phyloP scores from a whole-genome alignment of 2,329 filamentous ascomycete species.

The Stagonosporopsis tanaceti region DNA sequence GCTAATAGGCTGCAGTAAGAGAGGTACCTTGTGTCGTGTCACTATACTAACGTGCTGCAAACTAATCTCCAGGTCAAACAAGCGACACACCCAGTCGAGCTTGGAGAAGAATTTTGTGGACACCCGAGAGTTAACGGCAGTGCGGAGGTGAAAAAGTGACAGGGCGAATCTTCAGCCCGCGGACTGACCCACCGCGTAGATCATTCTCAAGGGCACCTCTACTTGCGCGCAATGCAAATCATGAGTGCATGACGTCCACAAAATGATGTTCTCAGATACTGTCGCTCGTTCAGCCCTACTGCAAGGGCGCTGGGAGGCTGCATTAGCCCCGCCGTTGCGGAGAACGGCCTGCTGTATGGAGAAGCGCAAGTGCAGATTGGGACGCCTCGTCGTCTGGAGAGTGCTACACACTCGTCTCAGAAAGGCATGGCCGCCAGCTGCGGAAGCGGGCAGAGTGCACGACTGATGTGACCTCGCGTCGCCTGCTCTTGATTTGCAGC shows the following conservation, averaged over 20 bases:
- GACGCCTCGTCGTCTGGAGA: conserved; percentile 36
- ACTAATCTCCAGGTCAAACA: conserved; percentile 43
- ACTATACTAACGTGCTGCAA: conserved; percentile 41
- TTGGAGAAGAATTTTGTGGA: conserved; percentile 22
- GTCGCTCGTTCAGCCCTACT: conserved; percentile 42
- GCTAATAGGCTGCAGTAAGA: conserved; percentile 34
- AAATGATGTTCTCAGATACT: neutral
- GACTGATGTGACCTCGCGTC: conserved; percentile 42
- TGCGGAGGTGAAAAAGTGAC: conserved; percentile 39
- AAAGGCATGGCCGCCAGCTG: conserved; percentile 38
- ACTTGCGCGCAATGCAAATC: conserved; percentile 2
- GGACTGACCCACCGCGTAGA: conserved; percentile 9
- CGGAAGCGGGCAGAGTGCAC: conserved; percentile 41
- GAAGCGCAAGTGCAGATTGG: conserved; percentile 34
- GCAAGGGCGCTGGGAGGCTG: conserved; percentile 42
- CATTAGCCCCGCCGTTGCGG: conserved; percentile 29
- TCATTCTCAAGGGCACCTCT: conserved; percentile 1
- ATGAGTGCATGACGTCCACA: conserved; percentile 5
- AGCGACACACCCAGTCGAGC: conserved; percentile 28
- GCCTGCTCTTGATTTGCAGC: conserved; percentile 34
- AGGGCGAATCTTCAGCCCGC: conserved; percentile 28
- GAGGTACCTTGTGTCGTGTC: conserved; percentile 41
- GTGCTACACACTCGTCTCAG: conserved; percentile 41
- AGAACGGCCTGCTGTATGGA: conserved; percentile 30
- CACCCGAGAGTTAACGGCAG: conserved; percentile 17